Conservation (phyloP, 176 grass and related monocot genomes). For the barley (Hordeum vulgare) region MorexV3_pseudomolecules_assembly NC_058522.1:476675977-476676476, state of each 20-base stretch:
- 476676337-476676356: constrained; percentile 4
- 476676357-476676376: constrained; percentile 13
- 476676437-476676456: neutral
- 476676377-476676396: constrained; percentile 10
- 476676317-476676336: constrained; percentile 23
- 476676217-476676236: constrained; percentile 18
- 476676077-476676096: constrained; percentile 86
- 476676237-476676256: constrained; percentile 10
- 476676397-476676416: neutral
- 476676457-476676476: neutral
- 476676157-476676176: neutral
- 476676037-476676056: constrained; percentile 81
- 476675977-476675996: constrained; percentile 87
- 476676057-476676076: constrained; percentile 62
- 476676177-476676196: too few species aligned
- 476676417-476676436: neutral
- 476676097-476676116: constrained; percentile 83
- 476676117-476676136: neutral
- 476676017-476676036: constrained; percentile 76
- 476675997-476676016: constrained; percentile 96
- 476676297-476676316: neutral
- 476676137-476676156: neutral
- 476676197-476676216: neutral
- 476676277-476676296: neutral
- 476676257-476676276: neutral